Base-by-base conservation (phyloP, 345 rosid species). In the Schrenkiella parvula region DNA sequence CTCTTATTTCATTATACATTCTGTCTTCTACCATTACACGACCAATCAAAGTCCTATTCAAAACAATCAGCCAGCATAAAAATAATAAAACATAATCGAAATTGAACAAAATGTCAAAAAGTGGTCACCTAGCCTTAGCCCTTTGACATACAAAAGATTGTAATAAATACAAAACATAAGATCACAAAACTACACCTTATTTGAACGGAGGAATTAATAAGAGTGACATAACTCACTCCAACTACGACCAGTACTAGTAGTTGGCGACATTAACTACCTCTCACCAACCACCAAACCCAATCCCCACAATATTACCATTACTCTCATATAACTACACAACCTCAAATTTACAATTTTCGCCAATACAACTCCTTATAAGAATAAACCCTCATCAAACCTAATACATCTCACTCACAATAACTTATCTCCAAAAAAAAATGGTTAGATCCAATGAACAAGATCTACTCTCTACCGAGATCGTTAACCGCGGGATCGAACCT, bases 401-500 rank as follows among this genome's bases (percentile, higher is more conserved):
- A 11, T 53, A 23, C 6, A 58, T 47, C 54, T 56, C 65, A 50
- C 55, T 50, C 64, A 22, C 68, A n/a, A 50, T 14, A 77, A 19
- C 51, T 1, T 5, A n/a, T 8, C 10, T 38, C 32, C 38, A 29
- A 11, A n/a, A n/a, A 18, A 7, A 11, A 21, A 86, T 80, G 85
- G 39, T 81, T 47, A 73, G 80, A 62, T 59, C 80, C 38, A 81
- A 52, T 12, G 97, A 95, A 69, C 91, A 86, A 78, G 90, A 89
- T 81, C 85, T 89, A 26, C 74, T 95, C 72, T 88, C 97, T 1
- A 91, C 99, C 1, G 97, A 95, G 82, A 95, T 95, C 25, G 93
- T 95, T 15, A 87, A 89, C 89, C 89, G 91, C 42, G 97, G 98
- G 79, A 80, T 89, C 23, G 87, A 91, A 78, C 87, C 97, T 3